A percentile compares a stretch with the other conserved stretches of the same genome.
Conservation (phyloP, 2,329 filamentous ascomycete genomes). For the Curvularia sp. region DNA sequence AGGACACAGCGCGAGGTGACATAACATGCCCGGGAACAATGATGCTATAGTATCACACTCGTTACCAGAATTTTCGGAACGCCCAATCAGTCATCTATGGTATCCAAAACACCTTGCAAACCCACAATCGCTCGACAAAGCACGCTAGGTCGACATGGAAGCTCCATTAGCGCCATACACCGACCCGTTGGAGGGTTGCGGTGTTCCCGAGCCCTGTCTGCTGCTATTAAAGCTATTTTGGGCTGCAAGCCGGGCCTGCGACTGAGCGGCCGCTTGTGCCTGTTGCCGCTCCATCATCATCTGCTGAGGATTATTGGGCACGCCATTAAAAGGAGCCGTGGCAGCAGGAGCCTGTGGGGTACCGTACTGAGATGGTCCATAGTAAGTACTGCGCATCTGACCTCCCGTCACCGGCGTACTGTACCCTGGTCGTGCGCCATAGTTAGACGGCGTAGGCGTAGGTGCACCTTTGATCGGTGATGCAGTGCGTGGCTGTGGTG, state of each 20-base stretch:
- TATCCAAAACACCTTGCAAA: conserved; percentile 24
- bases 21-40: conserved; percentile 7
- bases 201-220: conserved; percentile 47
- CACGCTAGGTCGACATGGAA: conserved; percentile 34
- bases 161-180: conserved; percentile 19
- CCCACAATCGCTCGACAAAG: conserved; percentile 5
- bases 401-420: conserved; percentile 37
- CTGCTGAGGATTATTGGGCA: conserved; percentile 43
- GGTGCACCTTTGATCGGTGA: conserved; percentile 48
- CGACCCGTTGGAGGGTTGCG: conserved; percentile 45
- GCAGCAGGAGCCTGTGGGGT: conserved; percentile 39
- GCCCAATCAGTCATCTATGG: conserved; percentile 27
- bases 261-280: conserved; percentile 41
- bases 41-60: not conserved
- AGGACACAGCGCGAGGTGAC: conserved; percentile 1
- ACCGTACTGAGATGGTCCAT: conserved; percentile 44
- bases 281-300: conserved; percentile 48
- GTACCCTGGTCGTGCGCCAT: conserved; percentile 40
- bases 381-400: conserved; percentile 46
- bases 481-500: conserved; percentile 42
- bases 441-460: conserved; percentile 33
- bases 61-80: conserved; percentile 14
- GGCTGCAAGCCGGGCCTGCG: conserved; percentile 47
- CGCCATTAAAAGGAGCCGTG: conserved; percentile 32
- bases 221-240: conserved; percentile 46